Evolutionary conservation across 2,329 filamentous ascomycete species (phyloP).

Genomic region (Aureobasidium namibiae): DNA sequence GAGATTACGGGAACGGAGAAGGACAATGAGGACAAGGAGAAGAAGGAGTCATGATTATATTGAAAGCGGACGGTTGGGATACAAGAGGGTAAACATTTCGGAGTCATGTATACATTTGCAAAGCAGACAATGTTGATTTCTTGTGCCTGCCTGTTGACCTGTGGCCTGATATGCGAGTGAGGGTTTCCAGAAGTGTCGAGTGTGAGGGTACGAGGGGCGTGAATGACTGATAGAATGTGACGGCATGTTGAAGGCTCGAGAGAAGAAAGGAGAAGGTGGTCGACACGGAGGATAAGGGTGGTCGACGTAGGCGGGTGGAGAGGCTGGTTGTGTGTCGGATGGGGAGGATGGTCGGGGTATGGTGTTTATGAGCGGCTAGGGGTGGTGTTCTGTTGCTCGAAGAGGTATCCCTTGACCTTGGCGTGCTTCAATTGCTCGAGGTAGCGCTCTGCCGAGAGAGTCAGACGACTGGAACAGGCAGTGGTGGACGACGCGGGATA

Average conservation of each 20-base stretch:
- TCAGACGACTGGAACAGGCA: neutral
- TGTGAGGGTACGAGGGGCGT: neutral
- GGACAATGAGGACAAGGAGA: neutral
- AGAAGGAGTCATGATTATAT: slow-evolving; percentile 6
- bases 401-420: slow-evolving; percentile 71
- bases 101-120: slow-evolving; percentile 14
- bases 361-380: slow-evolving; percentile 39
- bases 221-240: neutral
- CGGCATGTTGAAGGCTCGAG: neutral
- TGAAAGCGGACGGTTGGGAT: slow-evolving; percentile 4
- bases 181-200: neutral
- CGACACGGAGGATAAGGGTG: neutral
- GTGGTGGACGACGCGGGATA: slow-evolving; percentile 15
- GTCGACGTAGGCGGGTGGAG: neutral
- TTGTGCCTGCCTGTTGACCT: slow-evolving; percentile 3
- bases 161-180: neutral
- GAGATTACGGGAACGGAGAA: slow-evolving; percentile 4
- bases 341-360: neutral
- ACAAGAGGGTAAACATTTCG: slow-evolving; percentile 4
- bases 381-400: slow-evolving; percentile 70
- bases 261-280: neutral
- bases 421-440: slow-evolving; percentile 67
- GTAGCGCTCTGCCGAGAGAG: slow-evolving; percentile 57
- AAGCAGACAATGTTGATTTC: slow-evolving; percentile 9
- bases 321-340: neutral